Conservation (phyloP, 768 basidiomycete species). For the Amanita pallidorosea region DNA sequence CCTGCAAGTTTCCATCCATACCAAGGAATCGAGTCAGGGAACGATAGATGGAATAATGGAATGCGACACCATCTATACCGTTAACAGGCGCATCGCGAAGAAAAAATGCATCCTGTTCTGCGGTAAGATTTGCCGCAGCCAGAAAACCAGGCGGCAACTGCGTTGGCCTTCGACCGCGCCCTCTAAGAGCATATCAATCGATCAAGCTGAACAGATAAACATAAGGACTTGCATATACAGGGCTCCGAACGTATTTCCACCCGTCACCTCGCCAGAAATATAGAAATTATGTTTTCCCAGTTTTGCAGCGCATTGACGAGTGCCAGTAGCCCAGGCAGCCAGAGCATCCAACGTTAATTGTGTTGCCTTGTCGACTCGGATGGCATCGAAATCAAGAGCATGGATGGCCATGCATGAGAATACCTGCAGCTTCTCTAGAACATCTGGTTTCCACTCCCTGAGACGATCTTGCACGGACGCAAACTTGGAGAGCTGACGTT, state of each 20-base stretch:
- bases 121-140: constrained; percentile 56
- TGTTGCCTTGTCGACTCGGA: constrained; percentile 92
- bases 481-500: constrained; percentile 91
- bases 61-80: constrained; percentile 72
- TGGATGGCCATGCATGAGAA: constrained; percentile 85
- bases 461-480: constrained; percentile 95
- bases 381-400: constrained; percentile 85
- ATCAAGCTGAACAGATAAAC: background rate
- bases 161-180: constrained; percentile 77
- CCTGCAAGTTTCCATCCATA: constrained; percentile 92
- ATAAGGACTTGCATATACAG: constrained; percentile 59
- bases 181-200: constrained; percentile 30
- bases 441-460: constrained; percentile 78
- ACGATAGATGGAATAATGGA: constrained; percentile 94
- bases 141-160: constrained; percentile 61
- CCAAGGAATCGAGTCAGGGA: constrained; percentile 79
- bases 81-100: constrained; percentile 52
- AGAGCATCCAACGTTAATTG: constrained; percentile 82
- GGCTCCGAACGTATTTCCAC: constrained; percentile 84
- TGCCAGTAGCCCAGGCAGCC: constrained; percentile 61
- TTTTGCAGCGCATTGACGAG: constrained; percentile 60
- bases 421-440: constrained; percentile 64
- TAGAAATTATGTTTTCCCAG: constrained; percentile 82
- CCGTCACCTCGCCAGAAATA: constrained; percentile 90
- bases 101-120: constrained; percentile 61